Percentiles rank a stretch among this genome's conserved stretches.
Evolutionary conservation across 2,329 filamentous ascomycete genomes (phyloP).

Genomic region (Dactylellina leptospora): DNA sequence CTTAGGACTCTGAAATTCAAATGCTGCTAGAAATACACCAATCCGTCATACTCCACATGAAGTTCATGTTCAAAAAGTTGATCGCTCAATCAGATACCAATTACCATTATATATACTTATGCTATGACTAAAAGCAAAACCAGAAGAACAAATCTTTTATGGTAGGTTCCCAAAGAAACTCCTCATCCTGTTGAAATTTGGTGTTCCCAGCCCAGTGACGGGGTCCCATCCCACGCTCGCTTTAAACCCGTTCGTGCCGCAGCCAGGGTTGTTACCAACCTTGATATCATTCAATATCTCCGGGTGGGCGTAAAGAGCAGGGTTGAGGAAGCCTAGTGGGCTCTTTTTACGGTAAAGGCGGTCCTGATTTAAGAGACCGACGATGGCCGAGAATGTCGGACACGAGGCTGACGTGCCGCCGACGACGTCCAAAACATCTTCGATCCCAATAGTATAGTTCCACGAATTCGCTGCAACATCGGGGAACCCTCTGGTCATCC

Average conservation of each 20-base stretch:
- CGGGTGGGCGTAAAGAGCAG: conserved; percentile 53
- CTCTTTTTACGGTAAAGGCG: conserved; percentile 54
- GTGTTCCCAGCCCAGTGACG: conserved; percentile 59
- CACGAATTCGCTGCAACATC: conserved; percentile 67
- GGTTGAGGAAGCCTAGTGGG: conserved; percentile 43
- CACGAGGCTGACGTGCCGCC: conserved; percentile 65
- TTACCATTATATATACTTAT: not conserved
- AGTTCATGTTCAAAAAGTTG: no score
- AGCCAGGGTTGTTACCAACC: conserved; percentile 58
- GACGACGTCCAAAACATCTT: conserved; percentile 57
- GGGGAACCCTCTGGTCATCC: conserved; percentile 65
- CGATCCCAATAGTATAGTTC: conserved; percentile 60
- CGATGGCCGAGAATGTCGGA: conserved; percentile 61
- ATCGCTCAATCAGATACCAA: no score
- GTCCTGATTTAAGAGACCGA: conserved; percentile 62
- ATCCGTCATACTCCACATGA: not conserved
- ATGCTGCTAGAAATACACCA: not conserved
- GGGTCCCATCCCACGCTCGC: conserved; percentile 59
- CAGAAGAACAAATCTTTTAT: not conserved
- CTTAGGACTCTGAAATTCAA: not conserved
- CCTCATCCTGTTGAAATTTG: conserved; percentile 59
- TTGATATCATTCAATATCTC: conserved; percentile 59
- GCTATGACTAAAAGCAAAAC: not conserved
- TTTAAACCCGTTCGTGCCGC: conserved; percentile 56
- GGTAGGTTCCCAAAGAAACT: conserved; percentile 42